Conservation (phyloP, 306 rosid species). For the Sphenostylis stenocarpa region DNA sequence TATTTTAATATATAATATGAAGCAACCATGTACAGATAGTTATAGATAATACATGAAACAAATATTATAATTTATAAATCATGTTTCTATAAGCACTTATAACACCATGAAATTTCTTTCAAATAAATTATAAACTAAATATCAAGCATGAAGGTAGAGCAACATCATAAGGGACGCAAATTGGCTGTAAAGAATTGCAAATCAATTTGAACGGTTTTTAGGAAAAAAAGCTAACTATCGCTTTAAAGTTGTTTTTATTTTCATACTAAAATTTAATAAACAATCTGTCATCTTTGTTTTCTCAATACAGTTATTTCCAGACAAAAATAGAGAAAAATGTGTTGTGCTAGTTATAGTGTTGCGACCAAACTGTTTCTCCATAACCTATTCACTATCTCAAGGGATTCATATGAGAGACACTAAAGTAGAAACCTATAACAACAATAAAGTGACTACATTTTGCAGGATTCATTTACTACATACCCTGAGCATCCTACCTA, state of each 20-base stretch:
- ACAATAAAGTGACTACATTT: background rate
- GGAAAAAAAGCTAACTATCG: background rate
- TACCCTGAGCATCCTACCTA: background rate
- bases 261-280: background rate
- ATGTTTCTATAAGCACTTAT: background rate
- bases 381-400: background rate
- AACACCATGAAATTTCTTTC: background rate
- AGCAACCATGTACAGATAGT: background rate
- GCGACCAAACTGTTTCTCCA: background rate
- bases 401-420: background rate
- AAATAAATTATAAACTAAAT: constrained; percentile 13
- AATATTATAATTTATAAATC: background rate
- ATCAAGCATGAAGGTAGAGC: background rate
- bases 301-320: background rate
- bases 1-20: background rate
- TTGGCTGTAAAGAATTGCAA: constrained; percentile 5
- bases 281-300: background rate
- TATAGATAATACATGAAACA: background rate
- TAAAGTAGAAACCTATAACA: background rate
- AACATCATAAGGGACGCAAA: background rate
- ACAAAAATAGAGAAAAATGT: constrained; percentile 6
- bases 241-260: background rate
- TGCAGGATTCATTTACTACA: background rate
- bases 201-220: background rate
- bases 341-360: background rate